These are phyloP conservation scores for Pythium guiyangense DNA, from an alignment of 352 stramenopile genomes.

Conservation along the genomic window DNA sequence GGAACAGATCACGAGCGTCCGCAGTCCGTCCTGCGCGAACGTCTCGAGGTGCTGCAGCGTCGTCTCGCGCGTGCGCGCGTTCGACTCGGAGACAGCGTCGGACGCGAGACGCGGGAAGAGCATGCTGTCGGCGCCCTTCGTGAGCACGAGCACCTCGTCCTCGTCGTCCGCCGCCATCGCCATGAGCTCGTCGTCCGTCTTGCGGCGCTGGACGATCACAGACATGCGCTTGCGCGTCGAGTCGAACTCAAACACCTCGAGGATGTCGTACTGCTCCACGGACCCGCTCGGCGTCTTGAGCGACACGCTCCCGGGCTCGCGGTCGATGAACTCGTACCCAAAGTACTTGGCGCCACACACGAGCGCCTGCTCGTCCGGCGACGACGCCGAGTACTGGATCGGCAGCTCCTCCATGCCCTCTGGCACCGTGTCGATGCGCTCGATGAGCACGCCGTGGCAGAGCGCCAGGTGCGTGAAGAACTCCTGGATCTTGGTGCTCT, in stretches of 20 bases:
- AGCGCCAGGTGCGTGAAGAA: constrained; percentile 88
- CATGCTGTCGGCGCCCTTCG: constrained; percentile 80
- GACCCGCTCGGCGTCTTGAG: constrained; percentile 54
- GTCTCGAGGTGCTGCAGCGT: constrained; percentile 71
- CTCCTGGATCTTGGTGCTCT: constrained; percentile 57
- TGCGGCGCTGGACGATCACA: constrained; percentile 71
- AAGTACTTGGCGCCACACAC: constrained; percentile 86
- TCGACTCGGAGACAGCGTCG: constrained; percentile 26
- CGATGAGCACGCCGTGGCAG: constrained; percentile 96
- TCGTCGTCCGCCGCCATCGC: constrained; percentile 63
- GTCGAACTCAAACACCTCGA: constrained; percentile 94
- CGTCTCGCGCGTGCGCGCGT: constrained; percentile 29
- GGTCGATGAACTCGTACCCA: constrained; percentile 75
- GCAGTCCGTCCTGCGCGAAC: constrained; percentile 85
- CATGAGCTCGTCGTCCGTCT: constrained; percentile 67
- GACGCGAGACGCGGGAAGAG: constrained; percentile 73
- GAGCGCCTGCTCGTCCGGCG: constrained; percentile 81
- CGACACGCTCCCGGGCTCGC: constrained; percentile 62
- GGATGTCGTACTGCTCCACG: constrained; percentile 82
- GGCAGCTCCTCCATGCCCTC: constrained; percentile 36
- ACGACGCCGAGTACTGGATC: constrained; percentile 88
- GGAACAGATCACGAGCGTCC: constrained; percentile 82
- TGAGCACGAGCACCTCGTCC: constrained; percentile 70
- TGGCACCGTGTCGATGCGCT: constrained; percentile 76
- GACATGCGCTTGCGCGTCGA: constrained; percentile 86